A percentile compares a stretch with the other conserved stretches of the same genome.
Conservation (phyloP, 228 moss, liverwort and hornwort genomes). For the Sphagnum magellanicum region DNA sequence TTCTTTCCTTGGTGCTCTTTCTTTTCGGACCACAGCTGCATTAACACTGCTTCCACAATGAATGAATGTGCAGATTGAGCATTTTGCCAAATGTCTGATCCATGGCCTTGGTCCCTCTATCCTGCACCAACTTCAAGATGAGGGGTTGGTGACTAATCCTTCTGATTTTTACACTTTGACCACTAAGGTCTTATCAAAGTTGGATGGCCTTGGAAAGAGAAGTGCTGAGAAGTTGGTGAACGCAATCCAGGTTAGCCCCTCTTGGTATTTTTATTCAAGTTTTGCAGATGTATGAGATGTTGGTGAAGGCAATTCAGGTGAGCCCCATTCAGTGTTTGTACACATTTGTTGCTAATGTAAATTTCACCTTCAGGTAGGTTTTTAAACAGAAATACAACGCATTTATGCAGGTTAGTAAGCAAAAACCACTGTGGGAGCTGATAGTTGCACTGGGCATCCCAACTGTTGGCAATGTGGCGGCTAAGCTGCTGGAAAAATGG, state of each 20-base stretch:
- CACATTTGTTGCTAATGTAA: background rate
- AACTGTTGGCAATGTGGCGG: conserved; percentile 56
- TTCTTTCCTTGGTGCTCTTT: background rate
- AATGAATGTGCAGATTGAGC: conserved; percentile 48
- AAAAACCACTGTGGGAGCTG: conserved; percentile 50
- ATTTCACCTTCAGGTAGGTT: background rate
- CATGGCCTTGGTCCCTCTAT: conserved; percentile 65
- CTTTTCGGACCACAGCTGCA: background rate
- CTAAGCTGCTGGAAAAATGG: conserved; percentile 57
- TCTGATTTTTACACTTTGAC: conserved; percentile 63
- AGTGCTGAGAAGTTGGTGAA: conserved; percentile 57
- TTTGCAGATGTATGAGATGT: background rate
- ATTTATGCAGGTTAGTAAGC: conserved; percentile 62
- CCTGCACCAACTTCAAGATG: conserved; percentile 57
- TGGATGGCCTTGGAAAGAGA: conserved; percentile 67
- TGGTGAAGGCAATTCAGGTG: background rate
- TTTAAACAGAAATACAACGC: background rate
- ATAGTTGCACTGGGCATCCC: conserved; percentile 77
- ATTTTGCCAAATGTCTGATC: conserved; percentile 76
- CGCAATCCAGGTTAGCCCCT: conserved; percentile 59
- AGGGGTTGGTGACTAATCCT: conserved; percentile 59
- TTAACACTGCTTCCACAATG: background rate
- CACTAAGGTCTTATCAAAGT: conserved; percentile 30
- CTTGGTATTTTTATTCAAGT: background rate
- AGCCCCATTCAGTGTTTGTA: background rate